These are phyloP conservation scores for Pseudotulostoma volvatum DNA, from an alignment of 495 filamentous ascomycete species.

Conservation along the genomic window DNA sequence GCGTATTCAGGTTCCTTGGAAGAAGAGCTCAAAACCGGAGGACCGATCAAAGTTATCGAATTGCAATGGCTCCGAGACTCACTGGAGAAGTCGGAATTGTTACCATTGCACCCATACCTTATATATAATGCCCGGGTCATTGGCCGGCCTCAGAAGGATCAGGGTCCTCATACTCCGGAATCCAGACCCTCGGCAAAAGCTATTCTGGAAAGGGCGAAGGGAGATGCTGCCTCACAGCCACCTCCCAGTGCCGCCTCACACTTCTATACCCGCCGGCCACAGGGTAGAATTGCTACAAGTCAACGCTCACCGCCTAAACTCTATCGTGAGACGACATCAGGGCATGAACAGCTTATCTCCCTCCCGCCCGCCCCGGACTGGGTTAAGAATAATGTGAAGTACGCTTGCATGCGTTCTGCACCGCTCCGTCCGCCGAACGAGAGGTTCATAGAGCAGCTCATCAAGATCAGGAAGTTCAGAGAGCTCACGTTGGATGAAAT, in stretches of 20 bases:
- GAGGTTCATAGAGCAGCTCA: slow-evolving; percentile 56
- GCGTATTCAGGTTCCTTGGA: background rate
- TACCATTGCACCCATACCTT: slow-evolving; percentile 45
- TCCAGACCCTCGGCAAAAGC: slow-evolving; percentile 7
- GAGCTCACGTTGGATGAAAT: slow-evolving; percentile 56
- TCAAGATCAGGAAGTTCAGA: slow-evolving; percentile 57
- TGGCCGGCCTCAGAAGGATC: slow-evolving; percentile 8
- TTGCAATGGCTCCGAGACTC: slow-evolving; percentile 61
- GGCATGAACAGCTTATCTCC: slow-evolving; percentile 40
- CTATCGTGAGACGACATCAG: slow-evolving; percentile 52
- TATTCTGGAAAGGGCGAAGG: slow-evolving; percentile 39
- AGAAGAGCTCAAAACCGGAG: background rate
- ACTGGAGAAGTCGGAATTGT: slow-evolving; percentile 29
- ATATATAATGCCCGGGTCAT: slow-evolving; percentile 42
- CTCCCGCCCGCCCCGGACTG: slow-evolving; percentile 52
- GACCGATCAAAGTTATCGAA: slow-evolving; percentile 50
- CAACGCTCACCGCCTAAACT: slow-evolving; percentile 27
- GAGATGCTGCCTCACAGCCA: slow-evolving; percentile 23
- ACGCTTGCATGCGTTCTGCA: slow-evolving; percentile 69
- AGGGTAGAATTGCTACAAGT: background rate
- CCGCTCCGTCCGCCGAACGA: slow-evolving; percentile 56
- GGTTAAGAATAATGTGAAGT: slow-evolving; percentile 45
- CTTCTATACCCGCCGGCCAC: slow-evolving; percentile 6
- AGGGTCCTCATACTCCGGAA: slow-evolving; percentile 4
- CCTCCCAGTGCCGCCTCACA: slow-evolving; percentile 3